Conservation (phyloP, 225 moss, liverwort and hornwort genomes). For the Sphagnum contortum region DNA sequence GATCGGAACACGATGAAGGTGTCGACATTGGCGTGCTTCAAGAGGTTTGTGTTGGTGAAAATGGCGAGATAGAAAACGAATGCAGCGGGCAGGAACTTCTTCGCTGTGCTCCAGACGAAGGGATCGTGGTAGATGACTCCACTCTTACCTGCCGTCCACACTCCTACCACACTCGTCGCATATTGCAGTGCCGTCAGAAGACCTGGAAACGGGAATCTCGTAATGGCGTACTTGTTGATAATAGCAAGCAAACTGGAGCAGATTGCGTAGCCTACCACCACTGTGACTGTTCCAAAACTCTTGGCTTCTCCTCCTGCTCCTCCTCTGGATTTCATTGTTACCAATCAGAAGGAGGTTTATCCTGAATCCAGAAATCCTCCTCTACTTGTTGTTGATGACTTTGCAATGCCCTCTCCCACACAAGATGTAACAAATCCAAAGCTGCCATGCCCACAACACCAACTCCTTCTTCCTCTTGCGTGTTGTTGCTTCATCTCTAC, state of each 20-base stretch:
- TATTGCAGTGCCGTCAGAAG: slow-evolving; percentile 57
- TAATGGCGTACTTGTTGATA: slow-evolving; percentile 64
- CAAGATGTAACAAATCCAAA: too few species aligned
- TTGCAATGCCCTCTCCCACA: too few species aligned
- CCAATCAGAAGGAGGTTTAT: too few species aligned
- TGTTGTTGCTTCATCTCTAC: too few species aligned
- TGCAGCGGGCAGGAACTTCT: slow-evolving; percentile 50
- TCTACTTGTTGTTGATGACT: too few species aligned
- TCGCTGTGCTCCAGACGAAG: slow-evolving; percentile 37
- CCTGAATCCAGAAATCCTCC: too few species aligned
- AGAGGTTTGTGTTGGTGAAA: slow-evolving; percentile 52
- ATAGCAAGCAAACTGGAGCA: slow-evolving; percentile 61
- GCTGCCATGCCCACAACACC: too few species aligned
- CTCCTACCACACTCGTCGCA: slow-evolving; percentile 32
- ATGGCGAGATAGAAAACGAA: slow-evolving; percentile 57
- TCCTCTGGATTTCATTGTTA: too few species aligned
- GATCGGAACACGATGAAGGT: slow-evolving; percentile 67
- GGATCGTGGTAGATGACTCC: slow-evolving; percentile 39
- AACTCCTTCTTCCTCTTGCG: too few species aligned
- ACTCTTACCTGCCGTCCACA: slow-evolving; percentile 24
- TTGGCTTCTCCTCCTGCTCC: too few species aligned
- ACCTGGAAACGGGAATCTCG: slow-evolving; percentile 48
- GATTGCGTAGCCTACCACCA: slow-evolving; percentile 43
- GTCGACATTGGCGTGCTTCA: slow-evolving; percentile 62
- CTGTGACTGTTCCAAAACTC: slow-evolving; percentile 5